phyloP scores from a whole-genome alignment of 1,284 basidiomycete genomes.

The Ceraceosorus bombacis region DNA sequence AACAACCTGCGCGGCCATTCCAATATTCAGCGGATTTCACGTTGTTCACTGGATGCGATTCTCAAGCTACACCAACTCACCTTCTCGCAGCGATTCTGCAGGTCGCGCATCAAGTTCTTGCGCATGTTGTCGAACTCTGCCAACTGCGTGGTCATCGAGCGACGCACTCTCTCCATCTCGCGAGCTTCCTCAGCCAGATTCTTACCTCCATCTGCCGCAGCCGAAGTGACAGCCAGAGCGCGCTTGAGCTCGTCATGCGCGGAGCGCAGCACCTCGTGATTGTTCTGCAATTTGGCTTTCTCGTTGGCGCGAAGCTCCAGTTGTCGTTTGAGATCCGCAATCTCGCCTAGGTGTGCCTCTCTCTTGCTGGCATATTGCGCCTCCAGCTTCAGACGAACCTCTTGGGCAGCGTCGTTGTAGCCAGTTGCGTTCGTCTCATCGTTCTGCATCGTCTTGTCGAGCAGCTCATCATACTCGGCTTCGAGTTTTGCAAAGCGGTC shows the following conservation, averaged over 20 bases:
- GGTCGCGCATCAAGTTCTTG: constrained; percentile 95
- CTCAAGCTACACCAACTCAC: constrained; percentile 51
- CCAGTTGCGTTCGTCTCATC: constrained; percentile 36
- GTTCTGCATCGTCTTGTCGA: constrained; percentile 55
- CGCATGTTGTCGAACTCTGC: constrained; percentile 98
- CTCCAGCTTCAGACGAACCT: constrained; percentile 74
- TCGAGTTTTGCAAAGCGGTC: constrained; percentile 71
- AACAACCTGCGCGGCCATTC: constrained; percentile 65
- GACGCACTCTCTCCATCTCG: constrained; percentile 92
- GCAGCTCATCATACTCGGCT: constrained; percentile 88
- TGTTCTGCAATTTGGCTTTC: constrained; percentile 71
- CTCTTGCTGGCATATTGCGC: constrained; percentile 85
- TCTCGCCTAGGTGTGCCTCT: constrained; percentile 78
- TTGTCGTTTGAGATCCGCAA: constrained; percentile 81
- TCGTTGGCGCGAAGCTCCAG: constrained; percentile 80
- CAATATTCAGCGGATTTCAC: neutral
- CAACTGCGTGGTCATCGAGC: constrained; percentile 91
- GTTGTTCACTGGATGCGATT: neutral
- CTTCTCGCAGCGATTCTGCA: constrained; percentile 99
- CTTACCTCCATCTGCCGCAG: constrained; percentile 90
- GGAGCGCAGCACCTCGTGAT: constrained; percentile 86
- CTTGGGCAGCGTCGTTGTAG: constrained; percentile 55
- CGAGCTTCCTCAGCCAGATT: constrained; percentile 86
- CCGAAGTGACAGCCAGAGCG: constrained; percentile 81
- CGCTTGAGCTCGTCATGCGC: constrained; percentile 94